These are phyloP conservation scores for Colletotrichum liaoningense DNA, from an alignment of 2,329 filamentous ascomycete species.

Conservation along the genomic window DNA sequence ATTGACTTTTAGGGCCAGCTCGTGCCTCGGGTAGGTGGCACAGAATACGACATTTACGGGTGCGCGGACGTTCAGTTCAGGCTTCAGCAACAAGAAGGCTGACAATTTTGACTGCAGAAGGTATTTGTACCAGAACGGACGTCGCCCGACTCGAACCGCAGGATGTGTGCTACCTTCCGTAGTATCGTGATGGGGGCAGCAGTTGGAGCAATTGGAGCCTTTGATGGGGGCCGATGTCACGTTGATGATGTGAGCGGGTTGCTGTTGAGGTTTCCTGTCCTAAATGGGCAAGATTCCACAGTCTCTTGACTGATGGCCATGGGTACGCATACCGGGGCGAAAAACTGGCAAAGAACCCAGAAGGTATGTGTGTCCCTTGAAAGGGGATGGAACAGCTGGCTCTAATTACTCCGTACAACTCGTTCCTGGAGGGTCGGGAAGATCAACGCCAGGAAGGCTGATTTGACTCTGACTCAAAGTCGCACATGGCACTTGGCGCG, in stretches of 20 bases:
- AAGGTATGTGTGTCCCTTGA: neutral
- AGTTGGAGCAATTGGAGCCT: neutral
- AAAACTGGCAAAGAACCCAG: neutral
- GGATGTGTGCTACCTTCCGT: slow-evolving; percentile 21
- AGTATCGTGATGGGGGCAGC: slow-evolving; percentile 1
- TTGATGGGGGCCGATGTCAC: slow-evolving; percentile 18
- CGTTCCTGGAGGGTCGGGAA: neutral
- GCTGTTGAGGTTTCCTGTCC: neutral
- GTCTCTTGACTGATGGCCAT: neutral
- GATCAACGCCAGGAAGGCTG: slow-evolving; percentile 12
- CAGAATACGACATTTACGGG: slow-evolving; percentile 8
- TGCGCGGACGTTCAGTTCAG: slow-evolving; percentile 13
- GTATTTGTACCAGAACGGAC: neutral
- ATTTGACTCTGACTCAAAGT: neutral
- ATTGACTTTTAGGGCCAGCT: slow-evolving; percentile 2
- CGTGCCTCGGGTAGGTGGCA: neutral
- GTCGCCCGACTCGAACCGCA: slow-evolving; percentile 21
- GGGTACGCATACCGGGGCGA: neutral
- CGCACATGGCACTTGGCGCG: neutral
- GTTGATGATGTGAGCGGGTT: slow-evolving; percentile 17
- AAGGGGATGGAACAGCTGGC: neutral
- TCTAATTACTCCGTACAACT: neutral
- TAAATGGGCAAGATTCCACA: neutral
- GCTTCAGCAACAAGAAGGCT: slow-evolving; percentile 1
- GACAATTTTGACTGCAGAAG: neutral